Percentiles rank a stretch among this genome's conserved stretches.
Conservation (phyloP, 1,139 yeast species). For the Yamadazyma buinensis region DNA sequence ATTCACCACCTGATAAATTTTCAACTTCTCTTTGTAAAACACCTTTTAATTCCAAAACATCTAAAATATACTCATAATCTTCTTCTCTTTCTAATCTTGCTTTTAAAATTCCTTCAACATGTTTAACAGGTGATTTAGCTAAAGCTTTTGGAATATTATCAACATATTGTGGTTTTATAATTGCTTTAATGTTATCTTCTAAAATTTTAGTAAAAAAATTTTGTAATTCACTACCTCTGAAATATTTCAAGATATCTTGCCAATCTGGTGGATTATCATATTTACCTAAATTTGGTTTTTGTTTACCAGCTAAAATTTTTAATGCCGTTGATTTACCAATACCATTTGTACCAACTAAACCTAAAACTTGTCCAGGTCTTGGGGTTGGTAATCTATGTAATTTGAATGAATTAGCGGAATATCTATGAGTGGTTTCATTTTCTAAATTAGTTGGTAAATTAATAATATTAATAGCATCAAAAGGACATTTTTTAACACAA, state of each 20-base stretch:
- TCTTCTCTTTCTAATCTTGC: conserved; percentile 66
- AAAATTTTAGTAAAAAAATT: conserved; percentile 90
- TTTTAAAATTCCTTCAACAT: conserved; percentile 80
- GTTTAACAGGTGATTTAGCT: conserved; percentile 77
- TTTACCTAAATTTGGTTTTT: conserved; percentile 92
- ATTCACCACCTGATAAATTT: conserved; percentile 95
- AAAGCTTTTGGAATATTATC: conserved; percentile 96
- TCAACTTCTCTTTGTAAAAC: conserved; percentile 82
- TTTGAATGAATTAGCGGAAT: conserved; percentile 96
- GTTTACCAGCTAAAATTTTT: conserved; percentile 96
- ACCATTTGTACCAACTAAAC: conserved; percentile 98
- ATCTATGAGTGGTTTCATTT: conserved; percentile 89
- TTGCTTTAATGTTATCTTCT: conserved; percentile 91
- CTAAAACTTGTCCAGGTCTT: conserved; percentile 97
- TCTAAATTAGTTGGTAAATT: conserved; percentile 95
- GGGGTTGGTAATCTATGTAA: conserved; percentile 97
- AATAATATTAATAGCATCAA: conserved; percentile 92
- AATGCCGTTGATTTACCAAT: conserved; percentile 98
- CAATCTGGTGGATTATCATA: conserved; percentile 96
- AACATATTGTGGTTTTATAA: conserved; percentile 96
- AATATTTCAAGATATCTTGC: conserved; percentile 86
- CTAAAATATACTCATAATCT: conserved; percentile 59
- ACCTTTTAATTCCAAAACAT: conserved; percentile 66
- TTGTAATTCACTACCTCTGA: conserved; percentile 96
- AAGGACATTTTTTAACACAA: conserved; percentile 97